Percentiles rank a stretch among this genome's conserved stretches.
phyloP scores from a whole-genome alignment of 768 basidiomycete genomes.

The Chlorophyllum brunneum region DNA sequence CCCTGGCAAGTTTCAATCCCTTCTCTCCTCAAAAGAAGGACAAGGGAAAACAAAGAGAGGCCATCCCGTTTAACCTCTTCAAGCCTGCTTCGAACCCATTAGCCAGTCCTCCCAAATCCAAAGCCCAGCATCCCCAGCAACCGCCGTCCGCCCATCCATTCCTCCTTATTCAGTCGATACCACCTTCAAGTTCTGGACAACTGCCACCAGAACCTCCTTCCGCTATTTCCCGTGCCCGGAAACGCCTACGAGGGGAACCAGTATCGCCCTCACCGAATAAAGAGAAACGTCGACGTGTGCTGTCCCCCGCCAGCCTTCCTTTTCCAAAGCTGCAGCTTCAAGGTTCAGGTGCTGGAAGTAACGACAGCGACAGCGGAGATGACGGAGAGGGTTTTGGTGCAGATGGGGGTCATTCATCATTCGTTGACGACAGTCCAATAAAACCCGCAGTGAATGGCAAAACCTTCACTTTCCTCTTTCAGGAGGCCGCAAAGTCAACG shows the following conservation, averaged over 20 bases:
- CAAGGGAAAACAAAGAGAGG: slow-evolving; percentile 40
- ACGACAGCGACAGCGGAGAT: slow-evolving; percentile 25
- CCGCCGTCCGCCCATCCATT: slow-evolving; percentile 36
- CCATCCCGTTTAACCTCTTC: slow-evolving; percentile 5
- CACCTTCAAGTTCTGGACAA: slow-evolving; percentile 17
- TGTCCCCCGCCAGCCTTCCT: slow-evolving; percentile 35
- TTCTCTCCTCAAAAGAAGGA: slow-evolving; percentile 72
- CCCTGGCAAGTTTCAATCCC: slow-evolving; percentile 62
- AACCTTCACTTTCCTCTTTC: slow-evolving; percentile 66
- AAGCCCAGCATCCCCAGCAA: slow-evolving; percentile 20
- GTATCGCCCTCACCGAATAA: slow-evolving; percentile 82
- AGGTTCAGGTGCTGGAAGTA: slow-evolving; percentile 13
- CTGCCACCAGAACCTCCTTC: slow-evolving; percentile 24
- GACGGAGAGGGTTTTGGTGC: slow-evolving; percentile 33
- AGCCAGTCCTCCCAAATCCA: slow-evolving; percentile 35
- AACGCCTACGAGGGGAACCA: slow-evolving; percentile 77
- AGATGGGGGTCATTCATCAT: slow-evolving; percentile 35
- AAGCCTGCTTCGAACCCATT: slow-evolving; percentile 38
- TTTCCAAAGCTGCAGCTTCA: slow-evolving; percentile 30
- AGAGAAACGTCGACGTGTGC: slow-evolving; percentile 62
- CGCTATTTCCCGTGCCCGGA: slow-evolving; percentile 67
- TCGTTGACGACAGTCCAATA: slow-evolving; percentile 69
- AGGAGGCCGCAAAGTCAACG: slow-evolving; percentile 29
- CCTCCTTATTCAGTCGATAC: slow-evolving; percentile 25
- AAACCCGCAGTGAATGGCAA: slow-evolving; percentile 55